phyloP scores from a whole-genome alignment of 73 alveolate genomes.

The Urostyla sp. region DNA sequence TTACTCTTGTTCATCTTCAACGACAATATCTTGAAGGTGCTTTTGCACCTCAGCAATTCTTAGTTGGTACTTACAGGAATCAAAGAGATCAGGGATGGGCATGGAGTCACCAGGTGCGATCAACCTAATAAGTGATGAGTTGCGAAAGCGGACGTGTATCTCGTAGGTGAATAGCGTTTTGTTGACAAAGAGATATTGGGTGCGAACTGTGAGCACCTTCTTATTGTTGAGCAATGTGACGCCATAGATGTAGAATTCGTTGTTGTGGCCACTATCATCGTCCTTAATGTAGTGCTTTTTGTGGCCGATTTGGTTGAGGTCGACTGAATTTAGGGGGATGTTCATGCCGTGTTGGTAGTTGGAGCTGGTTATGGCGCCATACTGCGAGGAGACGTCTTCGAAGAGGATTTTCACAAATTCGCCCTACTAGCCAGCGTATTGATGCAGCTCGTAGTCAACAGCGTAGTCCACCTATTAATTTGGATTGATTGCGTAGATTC shows the following conservation, averaged over 20 bases:
- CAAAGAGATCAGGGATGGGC: conserved; percentile 49
- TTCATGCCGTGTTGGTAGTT: neutral
- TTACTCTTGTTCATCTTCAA: conserved; percentile 18
- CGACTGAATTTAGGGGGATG: conserved; percentile 20
- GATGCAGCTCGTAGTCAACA: conserved; percentile 57
- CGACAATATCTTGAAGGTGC: neutral
- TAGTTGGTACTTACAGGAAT: conserved; percentile 36
- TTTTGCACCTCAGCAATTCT: conserved; percentile 27
- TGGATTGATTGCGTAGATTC: conserved; percentile 49
- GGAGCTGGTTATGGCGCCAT: conserved; percentile 7
- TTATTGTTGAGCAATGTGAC: conserved; percentile 50
- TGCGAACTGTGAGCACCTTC: conserved; percentile 63
- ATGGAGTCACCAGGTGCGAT: conserved; percentile 53
- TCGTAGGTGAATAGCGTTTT: conserved; percentile 45
- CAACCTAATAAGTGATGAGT: conserved; percentile 11
- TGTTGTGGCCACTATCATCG: neutral
- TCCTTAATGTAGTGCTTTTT: conserved; percentile 39
- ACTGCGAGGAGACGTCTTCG: conserved; percentile 13
- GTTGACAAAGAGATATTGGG: conserved; percentile 47
- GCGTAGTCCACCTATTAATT: conserved; percentile 45
- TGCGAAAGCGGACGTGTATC: conserved; percentile 24
- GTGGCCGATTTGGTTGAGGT: conserved; percentile 45
- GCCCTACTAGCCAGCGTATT: conserved; percentile 42
- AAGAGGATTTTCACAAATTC: conserved; percentile 47
- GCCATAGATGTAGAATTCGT: conserved; percentile 58